Base-by-base conservation (phyloP, 192 early-diverging fungal genomes). In the Podila epigama region DNA sequence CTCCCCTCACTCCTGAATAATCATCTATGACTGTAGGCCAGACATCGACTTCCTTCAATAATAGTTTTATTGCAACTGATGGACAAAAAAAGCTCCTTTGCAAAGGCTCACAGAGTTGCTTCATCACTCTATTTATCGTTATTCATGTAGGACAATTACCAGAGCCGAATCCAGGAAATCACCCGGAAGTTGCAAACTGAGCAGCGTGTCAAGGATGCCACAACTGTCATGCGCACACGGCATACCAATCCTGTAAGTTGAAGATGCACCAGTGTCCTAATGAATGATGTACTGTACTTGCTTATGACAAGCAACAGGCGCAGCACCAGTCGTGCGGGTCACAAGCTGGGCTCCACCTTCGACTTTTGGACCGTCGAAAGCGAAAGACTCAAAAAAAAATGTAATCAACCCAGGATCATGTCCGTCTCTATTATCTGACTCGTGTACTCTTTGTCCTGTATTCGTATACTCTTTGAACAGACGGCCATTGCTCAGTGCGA, bases 121-220 rank as follows among this genome's bases (percentile, higher is more conserved):
- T 39, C 37, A 39, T 39, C 37, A 48, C 44, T 48, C 44, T 22
- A 22, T 20, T 18, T 29, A 18, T 27, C 31, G 31, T 32, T 25
- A 29, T 28, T 60, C 37, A 44, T 44, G 27, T 68, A 77, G 73
- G 73, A 77, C 34, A 77, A 48, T 57, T 77, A 68, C 40, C 65
- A 77, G n/a, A 87, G 82, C 60, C 88, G 89, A 36, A 92, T 93
- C 60, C 84, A 83, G 70, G 89, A 93, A 68, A 83, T 92, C 59
- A 81, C 82, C 51, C 81, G 83, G 39, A 93, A 91, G 72, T 88
- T 94, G 59, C 84, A 90, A 42, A 87, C 85, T 41, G 94, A 95
- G 84, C 70, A 85, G 50, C 90, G 87, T 66, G 87, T 88, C 80
- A 87, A 90, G 58, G 86, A 89, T 44, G 93, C 89, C 62, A 89